Evolutionary conservation across 1,139 yeast species (phyloP).

Genomic region (Pichia sp.): DNA sequence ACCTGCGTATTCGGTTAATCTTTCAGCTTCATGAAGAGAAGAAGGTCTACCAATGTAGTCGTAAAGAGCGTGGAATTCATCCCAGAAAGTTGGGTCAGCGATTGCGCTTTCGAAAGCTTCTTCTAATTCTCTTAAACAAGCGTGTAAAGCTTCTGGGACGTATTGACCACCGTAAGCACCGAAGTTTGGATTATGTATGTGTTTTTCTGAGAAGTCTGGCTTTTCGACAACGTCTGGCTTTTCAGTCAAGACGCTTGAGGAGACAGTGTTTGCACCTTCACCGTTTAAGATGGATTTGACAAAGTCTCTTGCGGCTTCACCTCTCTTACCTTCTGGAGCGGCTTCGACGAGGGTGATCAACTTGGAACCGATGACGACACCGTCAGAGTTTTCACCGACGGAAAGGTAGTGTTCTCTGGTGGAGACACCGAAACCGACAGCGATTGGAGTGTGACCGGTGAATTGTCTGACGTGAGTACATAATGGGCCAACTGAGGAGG

Average conservation of each 20-base stretch:
- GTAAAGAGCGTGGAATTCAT: constrained; percentile 79
- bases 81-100: constrained; percentile 92
- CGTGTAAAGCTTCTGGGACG: constrained; percentile 94
- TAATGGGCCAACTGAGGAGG: constrained; percentile 62
- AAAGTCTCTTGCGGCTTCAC: constrained; percentile 61
- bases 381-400: constrained; percentile 82
- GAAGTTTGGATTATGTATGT: constrained; percentile 68
- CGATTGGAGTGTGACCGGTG: constrained; percentile 79
- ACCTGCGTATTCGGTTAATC: constrained; percentile 86
- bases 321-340: constrained; percentile 58
- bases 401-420: constrained; percentile 85
- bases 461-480: constrained; percentile 72
- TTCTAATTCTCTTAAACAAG: constrained; percentile 89
- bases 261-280: constrained; percentile 36
- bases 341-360: constrained; percentile 69
- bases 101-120: constrained; percentile 82
- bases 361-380: constrained; percentile 94
- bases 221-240: constrained; percentile 20
- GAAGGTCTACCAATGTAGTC: constrained; percentile 97
- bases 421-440: constrained; percentile 97
- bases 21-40: constrained; percentile 83
- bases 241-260: constrained; percentile 31
- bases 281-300: constrained; percentile 71
- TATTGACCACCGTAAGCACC: constrained; percentile 99
- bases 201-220: constrained; percentile 52